phyloP scores from a whole-genome alignment of 495 filamentous ascomycete species.

The Penicillium bovifimosum region DNA sequence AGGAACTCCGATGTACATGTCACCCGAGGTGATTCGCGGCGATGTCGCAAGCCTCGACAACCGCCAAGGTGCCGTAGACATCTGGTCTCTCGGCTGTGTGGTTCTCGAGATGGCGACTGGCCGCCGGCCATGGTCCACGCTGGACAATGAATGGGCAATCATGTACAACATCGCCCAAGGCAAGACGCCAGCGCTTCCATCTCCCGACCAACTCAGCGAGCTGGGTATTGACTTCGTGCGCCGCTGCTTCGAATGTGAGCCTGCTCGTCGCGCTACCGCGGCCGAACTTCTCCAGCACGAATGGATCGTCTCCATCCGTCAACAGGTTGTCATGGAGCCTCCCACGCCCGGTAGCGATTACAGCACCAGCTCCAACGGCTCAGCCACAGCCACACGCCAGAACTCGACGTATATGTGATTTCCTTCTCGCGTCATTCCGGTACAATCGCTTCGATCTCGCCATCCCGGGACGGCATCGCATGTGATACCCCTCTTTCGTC shows the following conservation, averaged over 20 bases:
- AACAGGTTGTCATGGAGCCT: constrained; percentile 54
- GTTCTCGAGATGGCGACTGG: constrained; percentile 97
- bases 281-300: constrained; percentile 91
- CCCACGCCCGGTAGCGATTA: constrained; percentile 42
- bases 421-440: not conserved
- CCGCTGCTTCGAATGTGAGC: constrained; percentile 84
- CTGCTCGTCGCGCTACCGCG: constrained; percentile 69
- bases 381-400: constrained; percentile 29
- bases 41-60: constrained; percentile 46
- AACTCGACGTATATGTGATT: constrained; percentile 30
- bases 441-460: constrained; percentile 23
- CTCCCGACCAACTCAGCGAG: constrained; percentile 74
- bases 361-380: constrained; percentile 28
- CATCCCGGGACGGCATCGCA: constrained; percentile 22
- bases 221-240: constrained; percentile 82
- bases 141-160: constrained; percentile 99
- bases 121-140: constrained; percentile 88
- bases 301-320: constrained; percentile 74
- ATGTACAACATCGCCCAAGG: constrained; percentile 99
- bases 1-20: constrained; percentile 99
- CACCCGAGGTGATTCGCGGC: constrained; percentile 94
- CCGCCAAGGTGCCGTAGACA: constrained; percentile 86
- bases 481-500: constrained; percentile 26
- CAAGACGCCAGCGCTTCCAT: constrained; percentile 80
- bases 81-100: constrained; percentile 96